Evolutionary conservation across 2,329 filamentous ascomycete genomes (phyloP), one percentile per base, ranked within the genome.

Genomic region (Stachybotrys chlorohalonatus): DNA sequence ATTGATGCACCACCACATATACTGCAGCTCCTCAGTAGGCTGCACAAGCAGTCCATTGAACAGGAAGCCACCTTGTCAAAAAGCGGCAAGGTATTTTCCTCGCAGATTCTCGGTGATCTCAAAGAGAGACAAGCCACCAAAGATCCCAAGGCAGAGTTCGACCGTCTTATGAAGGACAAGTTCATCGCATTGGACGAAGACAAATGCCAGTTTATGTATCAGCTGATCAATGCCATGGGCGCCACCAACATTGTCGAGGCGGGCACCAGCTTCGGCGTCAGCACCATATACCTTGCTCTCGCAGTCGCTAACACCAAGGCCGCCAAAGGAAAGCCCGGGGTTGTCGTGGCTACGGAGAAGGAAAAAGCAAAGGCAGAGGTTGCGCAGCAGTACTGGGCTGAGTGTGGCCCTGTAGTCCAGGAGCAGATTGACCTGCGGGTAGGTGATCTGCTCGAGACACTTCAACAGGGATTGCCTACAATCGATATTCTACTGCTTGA

Each of bases 241-340:
- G 81, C 82, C 0, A 70, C 68, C 1, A 74, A 73, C 47, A 68
- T 84, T 24, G 75, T 85, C 45, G 82, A 86, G 62, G 81, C 80
- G 0, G 83, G 82, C 1, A 85, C 83, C 0, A 79, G 75, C 47
- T 85, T 82, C 55, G 83, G 83, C 2, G 75, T 86, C 1, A 82
- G 77, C 54, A 85, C 82, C 0, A 82, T 85, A 49, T 86, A 84
- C 56, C 73, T 85, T 2, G 80, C 82, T 0, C 69, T 85, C 2
- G 83, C 81, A 0, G 78, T 80, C 0, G 72, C 72, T 0, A 71
- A 79, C 54, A 83, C 79, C 55, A 42, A 55, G 13, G 47, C 54
- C 39, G 11, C 56, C 39, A 52, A 51, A 7, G 36, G 60, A 8
- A 62, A 45, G 15, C 64, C 11, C 53, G 64, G 53, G 15, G 61